Conservation (phyloP, 129 eudicot genomes). For the Lonicera japonica region DNA sequence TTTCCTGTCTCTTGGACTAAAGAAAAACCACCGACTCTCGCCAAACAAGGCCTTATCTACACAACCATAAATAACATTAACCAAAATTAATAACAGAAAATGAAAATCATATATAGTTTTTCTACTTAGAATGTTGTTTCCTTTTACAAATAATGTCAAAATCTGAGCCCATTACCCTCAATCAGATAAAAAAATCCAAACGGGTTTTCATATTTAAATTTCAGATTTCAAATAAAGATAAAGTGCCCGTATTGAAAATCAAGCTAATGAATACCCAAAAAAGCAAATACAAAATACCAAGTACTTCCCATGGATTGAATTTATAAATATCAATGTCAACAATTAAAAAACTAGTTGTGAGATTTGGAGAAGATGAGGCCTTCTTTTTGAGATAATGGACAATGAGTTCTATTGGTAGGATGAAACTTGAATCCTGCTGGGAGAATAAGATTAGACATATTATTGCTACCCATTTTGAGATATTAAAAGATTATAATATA, state of each 20-base stretch:
- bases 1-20: slow-evolving; percentile 22
- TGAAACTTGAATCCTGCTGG: slow-evolving; percentile 15
- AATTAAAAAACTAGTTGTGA: slow-evolving; percentile 4
- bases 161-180: too few species aligned
- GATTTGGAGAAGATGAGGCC: slow-evolving; percentile 7
- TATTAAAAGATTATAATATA: background rate
- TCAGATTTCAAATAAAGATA: too few species aligned
- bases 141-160: too few species aligned
- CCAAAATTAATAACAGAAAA: too few species aligned
- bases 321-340: slow-evolving; percentile 25
- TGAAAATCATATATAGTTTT: too few species aligned
- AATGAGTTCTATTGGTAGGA: slow-evolving; percentile 10
- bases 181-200: too few species aligned
- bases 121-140: too few species aligned
- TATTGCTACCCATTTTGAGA: background rate
- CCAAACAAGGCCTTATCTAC: slow-evolving; percentile 26
- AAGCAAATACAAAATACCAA: slow-evolving; percentile 3
- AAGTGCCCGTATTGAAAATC: too few species aligned
- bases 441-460: background rate
- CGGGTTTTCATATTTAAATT: too few species aligned
- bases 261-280: too few species aligned
- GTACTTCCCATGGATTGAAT: slow-evolving; percentile 32
- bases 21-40: slow-evolving; percentile 27
- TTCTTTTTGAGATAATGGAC: slow-evolving; percentile 21
- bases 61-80: background rate